A percentile compares a stretch with the other conserved stretches of the same genome.
phyloP scores from a whole-genome alignment of 2,329 filamentous ascomycete genomes.

The Alternaria panax region DNA sequence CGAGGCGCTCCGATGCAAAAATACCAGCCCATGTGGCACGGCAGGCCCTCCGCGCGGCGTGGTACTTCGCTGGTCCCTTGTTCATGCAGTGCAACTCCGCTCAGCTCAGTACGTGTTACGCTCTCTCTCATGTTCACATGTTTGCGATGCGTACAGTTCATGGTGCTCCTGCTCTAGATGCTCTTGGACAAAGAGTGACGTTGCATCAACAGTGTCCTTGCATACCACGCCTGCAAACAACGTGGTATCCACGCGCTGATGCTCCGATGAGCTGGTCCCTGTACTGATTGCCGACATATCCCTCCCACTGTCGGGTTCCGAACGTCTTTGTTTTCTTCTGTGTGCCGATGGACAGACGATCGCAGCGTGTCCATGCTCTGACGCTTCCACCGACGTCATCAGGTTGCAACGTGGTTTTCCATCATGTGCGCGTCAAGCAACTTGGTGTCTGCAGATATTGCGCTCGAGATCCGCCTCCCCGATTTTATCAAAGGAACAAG shows the following conservation, averaged over 20 bases:
- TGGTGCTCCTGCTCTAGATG: not conserved
- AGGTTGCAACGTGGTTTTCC: not conserved
- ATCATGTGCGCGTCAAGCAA: not conserved
- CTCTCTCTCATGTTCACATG: not conserved
- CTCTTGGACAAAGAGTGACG: not conserved
- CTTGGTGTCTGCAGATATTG: not conserved
- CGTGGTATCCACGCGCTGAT: not conserved
- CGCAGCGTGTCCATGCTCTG: not conserved
- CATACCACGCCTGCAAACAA: not conserved
- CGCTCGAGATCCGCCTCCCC: slow-evolving; percentile 8
- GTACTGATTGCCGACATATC: not conserved
- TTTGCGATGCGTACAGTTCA: not conserved
- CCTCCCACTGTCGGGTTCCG: not conserved
- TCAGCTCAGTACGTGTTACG: not conserved
- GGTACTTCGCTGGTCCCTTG: not conserved
- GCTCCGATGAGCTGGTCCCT: not conserved
- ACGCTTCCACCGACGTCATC: slow-evolving; percentile 8
- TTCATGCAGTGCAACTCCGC: not conserved
- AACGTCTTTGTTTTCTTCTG: slow-evolving; percentile 4
- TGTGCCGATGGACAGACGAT: not conserved
- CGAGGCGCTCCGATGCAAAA: not conserved
- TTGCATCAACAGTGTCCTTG: slow-evolving; percentile 3
- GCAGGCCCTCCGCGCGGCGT: slow-evolving; percentile 1
- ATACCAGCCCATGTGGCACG: slow-evolving; percentile 6
- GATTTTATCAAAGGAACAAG: not conserved